A percentile compares a stretch with the other conserved stretches of the same genome.
These are phyloP conservation scores for Jatropha curcas DNA, from an alignment of 345 rosid genomes.

Conservation along the genomic window DNA sequence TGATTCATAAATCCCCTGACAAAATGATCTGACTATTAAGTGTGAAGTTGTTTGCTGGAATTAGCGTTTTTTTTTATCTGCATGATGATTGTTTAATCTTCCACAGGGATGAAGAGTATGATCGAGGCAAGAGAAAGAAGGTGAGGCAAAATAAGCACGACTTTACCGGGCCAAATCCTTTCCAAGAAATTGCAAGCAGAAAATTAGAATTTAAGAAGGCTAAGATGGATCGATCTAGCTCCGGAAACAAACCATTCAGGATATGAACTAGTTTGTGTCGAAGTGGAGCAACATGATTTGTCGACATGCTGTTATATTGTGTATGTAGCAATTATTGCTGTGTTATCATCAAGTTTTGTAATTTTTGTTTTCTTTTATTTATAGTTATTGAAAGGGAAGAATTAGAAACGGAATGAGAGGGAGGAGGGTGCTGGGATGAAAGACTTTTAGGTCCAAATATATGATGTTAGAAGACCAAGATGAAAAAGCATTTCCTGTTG, in stretches of 20 bases:
- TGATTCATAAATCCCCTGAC: background rate
- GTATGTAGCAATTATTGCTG: conserved; percentile 5
- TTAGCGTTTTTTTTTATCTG: background rate
- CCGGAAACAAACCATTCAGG: conserved; percentile 55
- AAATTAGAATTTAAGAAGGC: conserved; percentile 46
- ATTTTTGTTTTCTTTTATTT: background rate
- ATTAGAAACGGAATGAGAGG: background rate
- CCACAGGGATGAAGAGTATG: conserved; percentile 91
- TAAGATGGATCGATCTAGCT: conserved; percentile 29
- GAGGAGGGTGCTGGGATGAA: background rate
- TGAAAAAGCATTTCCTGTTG: background rate
- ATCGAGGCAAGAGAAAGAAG: conserved; percentile 91
- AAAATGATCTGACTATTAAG: background rate
- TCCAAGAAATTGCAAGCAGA: conserved; percentile 64
- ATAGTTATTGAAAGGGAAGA: background rate
- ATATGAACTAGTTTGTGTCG: conserved; percentile 30
- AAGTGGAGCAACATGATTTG: conserved; percentile 16
- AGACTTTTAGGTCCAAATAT: background rate
- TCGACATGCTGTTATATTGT: conserved; percentile 22
- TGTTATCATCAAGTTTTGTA: conserved; percentile 11
- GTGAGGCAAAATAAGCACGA: conserved; percentile 40
- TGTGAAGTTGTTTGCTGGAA: background rate
- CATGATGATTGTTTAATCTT: background rate
- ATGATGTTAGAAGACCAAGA: background rate
- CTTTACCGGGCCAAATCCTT: conserved; percentile 66